A percentile compares a stretch with the other conserved stretches of the same genome.
Conservation (phyloP, 768 basidiomycete species). For the Mycena haematopus region DNA sequence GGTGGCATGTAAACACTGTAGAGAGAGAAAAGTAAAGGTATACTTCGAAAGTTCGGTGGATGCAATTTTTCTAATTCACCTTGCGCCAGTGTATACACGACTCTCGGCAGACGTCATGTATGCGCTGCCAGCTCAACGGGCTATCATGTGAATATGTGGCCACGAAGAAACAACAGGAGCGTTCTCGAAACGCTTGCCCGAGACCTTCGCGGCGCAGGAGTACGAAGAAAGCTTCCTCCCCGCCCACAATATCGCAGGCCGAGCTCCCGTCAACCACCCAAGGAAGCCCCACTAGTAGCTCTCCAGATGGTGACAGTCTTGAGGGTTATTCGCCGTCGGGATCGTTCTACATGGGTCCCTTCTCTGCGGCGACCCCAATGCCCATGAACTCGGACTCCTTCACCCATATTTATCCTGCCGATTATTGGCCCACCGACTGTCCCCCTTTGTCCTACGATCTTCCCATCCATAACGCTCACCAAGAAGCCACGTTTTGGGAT, state of each 20-base stretch:
- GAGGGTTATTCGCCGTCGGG: not conserved
- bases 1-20: slow-evolving; percentile 17
- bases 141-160: slow-evolving; percentile 13
- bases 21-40: slow-evolving; percentile 20
- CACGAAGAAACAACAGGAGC: slow-evolving; percentile 13
- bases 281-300: not conserved
- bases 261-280: not conserved
- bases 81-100: slow-evolving; percentile 15
- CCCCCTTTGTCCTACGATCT: not conserved
- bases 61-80: not conserved
- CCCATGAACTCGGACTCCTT: not conserved
- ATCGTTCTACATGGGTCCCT: not conserved
- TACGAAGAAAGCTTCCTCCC: not conserved
- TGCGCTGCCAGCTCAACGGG: slow-evolving; percentile 17
- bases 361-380: not conserved
- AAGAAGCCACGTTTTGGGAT: not conserved
- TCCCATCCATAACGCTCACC: not conserved
- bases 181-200: not conserved
- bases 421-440: not conserved
- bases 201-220: not conserved
- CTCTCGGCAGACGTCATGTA: not conserved
- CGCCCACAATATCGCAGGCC: not conserved
- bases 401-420: not conserved
- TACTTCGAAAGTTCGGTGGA: not conserved
- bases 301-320: not conserved